Conservation (phyloP, 2,329 filamentous ascomycete species). For the Reticulascus tulasneorum region DNA sequence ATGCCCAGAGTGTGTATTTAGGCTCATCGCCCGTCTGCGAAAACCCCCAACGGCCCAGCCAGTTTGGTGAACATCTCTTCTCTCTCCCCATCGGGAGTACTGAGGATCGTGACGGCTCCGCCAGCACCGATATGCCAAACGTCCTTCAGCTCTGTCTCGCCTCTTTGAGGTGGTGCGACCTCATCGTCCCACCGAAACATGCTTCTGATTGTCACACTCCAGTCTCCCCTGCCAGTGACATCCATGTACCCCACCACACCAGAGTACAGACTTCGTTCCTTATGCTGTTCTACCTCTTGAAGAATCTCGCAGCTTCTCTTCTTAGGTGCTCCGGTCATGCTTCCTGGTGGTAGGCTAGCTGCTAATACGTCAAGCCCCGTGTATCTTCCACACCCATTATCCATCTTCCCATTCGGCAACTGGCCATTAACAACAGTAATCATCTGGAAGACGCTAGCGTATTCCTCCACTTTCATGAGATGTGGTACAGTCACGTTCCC, state of each 20-base stretch:
- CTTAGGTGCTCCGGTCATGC: constrained; percentile 96
- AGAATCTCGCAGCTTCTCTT: constrained; percentile 86
- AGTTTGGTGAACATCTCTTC: constrained; percentile 87
- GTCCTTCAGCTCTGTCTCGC: constrained; percentile 37
- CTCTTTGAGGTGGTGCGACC: constrained; percentile 22
- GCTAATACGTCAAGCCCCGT: constrained; percentile 74
- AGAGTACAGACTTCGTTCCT: constrained; percentile 73
- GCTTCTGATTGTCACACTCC: constrained; percentile 85
- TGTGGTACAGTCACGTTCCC: constrained; percentile 71
- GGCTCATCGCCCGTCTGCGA: constrained; percentile 24
- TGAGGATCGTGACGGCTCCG: constrained; percentile 83
- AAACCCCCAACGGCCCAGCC: constrained; percentile 51
- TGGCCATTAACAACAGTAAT: constrained; percentile 79
- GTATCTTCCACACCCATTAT: too few relatives aligned
- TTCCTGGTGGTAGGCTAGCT: constrained; percentile 78
- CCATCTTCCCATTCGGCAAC: constrained; percentile 33
- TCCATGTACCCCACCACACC: constrained; percentile 90
- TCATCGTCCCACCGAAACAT: constrained; percentile 71
- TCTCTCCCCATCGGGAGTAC: constrained; percentile 74
- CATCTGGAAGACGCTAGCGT: constrained; percentile 87
- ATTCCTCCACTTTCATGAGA: constrained; percentile 84
- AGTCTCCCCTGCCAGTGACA: constrained; percentile 78
- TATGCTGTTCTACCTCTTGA: constrained; percentile 58
- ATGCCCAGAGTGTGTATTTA: neutral
- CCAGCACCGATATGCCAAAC: constrained; percentile 85